Conservation (phyloP, 441 rosid species). For the Erodium trifolium region DNA sequence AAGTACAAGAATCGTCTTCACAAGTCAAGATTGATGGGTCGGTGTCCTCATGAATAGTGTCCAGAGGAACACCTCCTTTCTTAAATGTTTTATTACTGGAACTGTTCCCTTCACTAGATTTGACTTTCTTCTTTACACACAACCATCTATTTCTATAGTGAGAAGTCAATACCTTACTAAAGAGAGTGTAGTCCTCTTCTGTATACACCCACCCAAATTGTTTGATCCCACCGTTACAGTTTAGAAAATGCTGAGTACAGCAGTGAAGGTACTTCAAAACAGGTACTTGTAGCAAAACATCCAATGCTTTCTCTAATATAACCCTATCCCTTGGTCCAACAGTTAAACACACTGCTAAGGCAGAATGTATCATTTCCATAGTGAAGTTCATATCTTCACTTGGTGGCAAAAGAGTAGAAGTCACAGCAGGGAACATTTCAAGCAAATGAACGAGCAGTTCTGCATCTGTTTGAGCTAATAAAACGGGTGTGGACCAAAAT, state of each 20-base stretch:
- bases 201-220: constrained; percentile 36
- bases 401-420: too few relatives aligned
- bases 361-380: constrained; percentile 38
- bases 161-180: constrained; percentile 46
- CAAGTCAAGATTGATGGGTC: constrained; percentile 32
- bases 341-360: constrained; percentile 52
- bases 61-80: constrained; percentile 35
- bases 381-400: constrained; percentile 12
- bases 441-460: constrained; percentile 45
- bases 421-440: constrained; percentile 29
- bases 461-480: constrained; percentile 69
- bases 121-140: constrained; percentile 45
- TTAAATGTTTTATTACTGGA: constrained; percentile 21
- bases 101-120: constrained; percentile 23
- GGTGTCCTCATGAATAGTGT: constrained; percentile 76
- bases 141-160: constrained; percentile 73
- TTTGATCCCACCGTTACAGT: constrained; percentile 28
- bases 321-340: constrained; percentile 61
- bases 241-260: constrained; percentile 35
- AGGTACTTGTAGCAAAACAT: constrained; percentile 54
- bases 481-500: constrained; percentile 58
- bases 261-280: constrained; percentile 39
- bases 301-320: constrained; percentile 49
- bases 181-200: constrained; percentile 40
- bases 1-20: constrained; percentile 25